Conservation (phyloP, 2,329 filamentous ascomycete species). For the Ophiobolus disseminans region DNA sequence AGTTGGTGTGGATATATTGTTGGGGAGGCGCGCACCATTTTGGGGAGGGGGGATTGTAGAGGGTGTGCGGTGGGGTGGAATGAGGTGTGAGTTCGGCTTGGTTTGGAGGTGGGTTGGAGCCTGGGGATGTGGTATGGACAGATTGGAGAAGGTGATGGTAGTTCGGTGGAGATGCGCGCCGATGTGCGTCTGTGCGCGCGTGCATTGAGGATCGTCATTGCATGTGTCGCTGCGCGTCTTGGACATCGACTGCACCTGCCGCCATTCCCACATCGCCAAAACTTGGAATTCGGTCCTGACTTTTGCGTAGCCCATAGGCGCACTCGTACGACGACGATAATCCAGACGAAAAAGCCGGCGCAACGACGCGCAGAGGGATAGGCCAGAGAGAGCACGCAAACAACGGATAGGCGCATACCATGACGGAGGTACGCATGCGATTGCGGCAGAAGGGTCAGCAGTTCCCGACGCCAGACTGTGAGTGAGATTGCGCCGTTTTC, state of each 20-base stretch:
- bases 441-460: constrained; percentile 56
- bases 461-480: constrained; percentile 54
- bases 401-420: constrained; percentile 18
- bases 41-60: background rate
- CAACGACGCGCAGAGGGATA: background rate
- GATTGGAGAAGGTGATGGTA: constrained; percentile 1
- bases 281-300: too few relatives aligned
- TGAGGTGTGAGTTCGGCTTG: background rate
- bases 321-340: background rate
- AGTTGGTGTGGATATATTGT: constrained; percentile 1
- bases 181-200: constrained; percentile 15
- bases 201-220: constrained; percentile 18
- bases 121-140: background rate
- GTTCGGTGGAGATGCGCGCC: background rate
- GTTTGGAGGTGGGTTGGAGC: background rate
- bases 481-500: constrained; percentile 18
- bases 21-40: constrained; percentile 18
- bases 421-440: constrained; percentile 59
- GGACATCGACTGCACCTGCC: background rate
- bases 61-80: background rate
- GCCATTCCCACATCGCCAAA: too few relatives aligned
- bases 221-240: background rate
- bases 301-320: background rate
- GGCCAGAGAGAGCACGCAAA: too few relatives aligned
- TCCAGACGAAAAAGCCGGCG: background rate